Conservation (phyloP, 2,329 filamentous ascomycete species). For the Orbilia javanica region DNA sequence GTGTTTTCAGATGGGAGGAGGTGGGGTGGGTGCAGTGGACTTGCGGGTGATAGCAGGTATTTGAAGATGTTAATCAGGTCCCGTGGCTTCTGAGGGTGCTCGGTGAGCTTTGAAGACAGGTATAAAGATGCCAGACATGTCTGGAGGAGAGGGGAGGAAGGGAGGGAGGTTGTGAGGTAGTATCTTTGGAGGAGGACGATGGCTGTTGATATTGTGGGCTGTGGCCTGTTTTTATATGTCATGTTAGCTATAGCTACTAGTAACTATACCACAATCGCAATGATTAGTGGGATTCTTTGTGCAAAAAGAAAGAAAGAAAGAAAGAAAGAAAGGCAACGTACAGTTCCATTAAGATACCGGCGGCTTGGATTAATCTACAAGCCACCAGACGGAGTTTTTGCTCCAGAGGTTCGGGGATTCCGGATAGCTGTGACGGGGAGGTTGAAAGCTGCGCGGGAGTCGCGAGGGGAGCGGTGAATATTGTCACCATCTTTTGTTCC, state of each 20-base stretch:
- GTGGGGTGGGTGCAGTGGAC: conserved; percentile 67
- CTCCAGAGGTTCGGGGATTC: conserved; percentile 76
- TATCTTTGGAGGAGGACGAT: conserved; percentile 59
- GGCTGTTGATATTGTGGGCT: conserved; percentile 61
- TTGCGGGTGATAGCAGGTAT: conserved; percentile 77
- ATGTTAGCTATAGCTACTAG: not conserved
- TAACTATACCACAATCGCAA: too few species aligned
- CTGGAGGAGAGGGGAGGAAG: conserved; percentile 70
- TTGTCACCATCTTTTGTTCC: conserved; percentile 64
- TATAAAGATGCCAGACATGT: conserved; percentile 85
- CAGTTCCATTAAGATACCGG: conserved; percentile 83
- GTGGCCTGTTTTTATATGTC: conserved; percentile 59
- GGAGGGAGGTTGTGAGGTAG: conserved; percentile 58
- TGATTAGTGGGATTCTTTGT: too few species aligned
- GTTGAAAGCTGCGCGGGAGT: conserved; percentile 77
- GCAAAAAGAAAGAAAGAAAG: too few species aligned
- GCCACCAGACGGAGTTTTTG: conserved; percentile 79
- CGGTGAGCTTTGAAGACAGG: conserved; percentile 80
- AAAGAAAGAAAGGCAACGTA: conserved; percentile 76
- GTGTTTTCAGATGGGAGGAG: conserved; percentile 61
- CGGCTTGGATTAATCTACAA: conserved; percentile 80
- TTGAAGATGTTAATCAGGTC: conserved; percentile 87
- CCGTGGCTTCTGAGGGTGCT: conserved; percentile 79
- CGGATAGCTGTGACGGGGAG: conserved; percentile 70
- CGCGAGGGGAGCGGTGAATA: conserved; percentile 78